These are phyloP conservation scores for Syzygium grande DNA, from an alignment of 345 rosid species.

Conservation along the genomic window DNA sequence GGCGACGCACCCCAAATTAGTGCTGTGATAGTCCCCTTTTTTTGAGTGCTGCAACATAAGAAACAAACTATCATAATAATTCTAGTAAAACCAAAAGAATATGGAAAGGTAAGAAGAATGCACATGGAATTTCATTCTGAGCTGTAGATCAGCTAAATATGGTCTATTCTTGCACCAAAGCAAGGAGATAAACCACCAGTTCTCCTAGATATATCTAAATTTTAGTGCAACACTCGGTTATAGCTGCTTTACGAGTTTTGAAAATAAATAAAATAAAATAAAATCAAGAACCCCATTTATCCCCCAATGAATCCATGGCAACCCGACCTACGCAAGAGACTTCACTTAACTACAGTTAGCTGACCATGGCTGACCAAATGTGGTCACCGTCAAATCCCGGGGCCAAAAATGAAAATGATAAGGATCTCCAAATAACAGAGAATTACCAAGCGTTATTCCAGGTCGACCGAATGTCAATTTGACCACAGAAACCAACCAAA, in stretches of 20 bases:
- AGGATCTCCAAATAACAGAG: not conserved
- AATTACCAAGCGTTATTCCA: not conserved
- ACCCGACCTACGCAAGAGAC: not conserved
- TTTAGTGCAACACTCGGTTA: not conserved
- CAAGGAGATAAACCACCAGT: not conserved
- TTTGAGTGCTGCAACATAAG: conserved; percentile 49
- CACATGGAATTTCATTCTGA: not conserved
- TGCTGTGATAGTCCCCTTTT: conserved; percentile 68
- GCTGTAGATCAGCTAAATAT: not conserved
- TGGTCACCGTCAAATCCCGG: not conserved
- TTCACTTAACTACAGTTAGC: not conserved
- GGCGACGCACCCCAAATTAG: conserved; percentile 99
- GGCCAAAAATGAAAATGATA: not conserved
- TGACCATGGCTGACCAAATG: not conserved
- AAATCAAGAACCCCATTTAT: not conserved
- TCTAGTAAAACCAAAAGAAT: not conserved
- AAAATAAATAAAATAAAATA: not conserved
- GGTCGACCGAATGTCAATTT: not conserved
- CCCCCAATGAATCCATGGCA: not conserved
- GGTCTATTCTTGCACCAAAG: not conserved
- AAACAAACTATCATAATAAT: not conserved
- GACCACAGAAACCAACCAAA: not conserved
- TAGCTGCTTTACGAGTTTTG: not conserved
- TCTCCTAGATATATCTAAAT: not conserved
- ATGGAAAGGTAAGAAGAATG: not conserved